Evolutionary conservation across 306 rosid species (phyloP).

Genomic region (Cicer pinnatifidum): DNA sequence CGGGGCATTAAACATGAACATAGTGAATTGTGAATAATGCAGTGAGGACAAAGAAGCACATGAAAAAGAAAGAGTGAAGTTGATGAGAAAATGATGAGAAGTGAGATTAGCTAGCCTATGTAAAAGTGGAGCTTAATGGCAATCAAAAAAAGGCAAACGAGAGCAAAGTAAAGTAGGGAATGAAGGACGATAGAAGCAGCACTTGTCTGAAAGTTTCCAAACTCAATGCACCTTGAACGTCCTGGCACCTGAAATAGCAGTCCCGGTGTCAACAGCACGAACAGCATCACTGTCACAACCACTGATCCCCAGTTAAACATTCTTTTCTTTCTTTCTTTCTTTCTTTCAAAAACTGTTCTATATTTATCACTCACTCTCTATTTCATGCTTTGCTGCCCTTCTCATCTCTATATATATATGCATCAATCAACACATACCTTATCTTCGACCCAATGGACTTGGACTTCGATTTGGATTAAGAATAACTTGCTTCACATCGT

Average conservation of each 20-base stretch:
- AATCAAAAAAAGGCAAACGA: slow-evolving; percentile 66
- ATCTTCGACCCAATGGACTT: not conserved
- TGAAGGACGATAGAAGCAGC: slow-evolving; percentile 80
- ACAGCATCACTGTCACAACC: slow-evolving; percentile 73
- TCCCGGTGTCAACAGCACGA: slow-evolving; percentile 75
- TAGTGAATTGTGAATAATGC: not conserved
- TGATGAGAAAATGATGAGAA: not conserved
- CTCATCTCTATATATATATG: too few species aligned
- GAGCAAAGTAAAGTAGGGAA: slow-evolving; percentile 78
- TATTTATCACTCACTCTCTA: too few species aligned
- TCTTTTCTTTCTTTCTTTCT: not conserved
- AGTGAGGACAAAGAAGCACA: not conserved
- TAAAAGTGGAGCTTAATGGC: slow-evolving; percentile 76
- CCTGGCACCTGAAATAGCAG: slow-evolving; percentile 84
- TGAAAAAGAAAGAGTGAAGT: not conserved
- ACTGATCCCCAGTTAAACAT: slow-evolving; percentile 90
- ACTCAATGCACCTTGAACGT: slow-evolving; percentile 69
- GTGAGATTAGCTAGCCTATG: slow-evolving; percentile 45
- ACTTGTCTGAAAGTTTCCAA: slow-evolving; percentile 82
- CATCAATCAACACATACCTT: too few species aligned
- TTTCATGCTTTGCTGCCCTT: too few species aligned
- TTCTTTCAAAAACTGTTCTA: not conserved
- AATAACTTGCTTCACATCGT: slow-evolving; percentile 54
- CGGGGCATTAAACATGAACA: too few species aligned
- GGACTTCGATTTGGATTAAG: slow-evolving; percentile 46